Percentiles rank a stretch among this genome's conserved stretches.
These are phyloP conservation scores for Hirschfeldia incana DNA, from an alignment of 345 rosid species.

Conservation along the genomic window DNA sequence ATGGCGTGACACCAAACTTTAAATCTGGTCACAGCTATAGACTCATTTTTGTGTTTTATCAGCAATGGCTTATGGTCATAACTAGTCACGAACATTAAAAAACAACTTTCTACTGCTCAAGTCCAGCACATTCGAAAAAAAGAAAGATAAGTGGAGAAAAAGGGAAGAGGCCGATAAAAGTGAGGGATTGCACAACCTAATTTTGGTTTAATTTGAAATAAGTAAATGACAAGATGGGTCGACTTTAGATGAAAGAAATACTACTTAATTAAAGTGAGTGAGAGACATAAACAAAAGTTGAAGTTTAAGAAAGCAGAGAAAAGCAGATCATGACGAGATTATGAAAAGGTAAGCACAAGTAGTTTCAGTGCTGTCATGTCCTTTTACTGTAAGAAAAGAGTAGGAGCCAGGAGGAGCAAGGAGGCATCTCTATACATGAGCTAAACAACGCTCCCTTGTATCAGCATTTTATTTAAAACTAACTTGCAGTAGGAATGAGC, in stretches of 20 bases:
- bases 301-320: neutral
- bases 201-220: neutral
- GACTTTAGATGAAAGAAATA: neutral
- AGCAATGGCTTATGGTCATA: neutral
- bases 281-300: neutral
- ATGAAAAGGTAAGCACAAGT: conserved; percentile 20
- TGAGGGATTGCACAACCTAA: neutral
- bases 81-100: neutral
- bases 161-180: neutral
- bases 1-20: neutral
- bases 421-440: neutral
- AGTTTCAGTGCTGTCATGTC: conserved; percentile 1
- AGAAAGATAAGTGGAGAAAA: neutral
- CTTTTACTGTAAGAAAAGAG: neutral
- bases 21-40: neutral
- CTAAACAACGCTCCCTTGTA: neutral
- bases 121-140: neutral
- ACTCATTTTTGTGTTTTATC: neutral
- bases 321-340: neutral
- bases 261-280: neutral
- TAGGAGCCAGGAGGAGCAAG: neutral
- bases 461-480: neutral
- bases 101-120: neutral
- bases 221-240: neutral
- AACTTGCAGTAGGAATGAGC: neutral